Base-by-base conservation (phyloP, 2,329 filamentous ascomycete species). In the Fusarium verticillioides region DNA sequence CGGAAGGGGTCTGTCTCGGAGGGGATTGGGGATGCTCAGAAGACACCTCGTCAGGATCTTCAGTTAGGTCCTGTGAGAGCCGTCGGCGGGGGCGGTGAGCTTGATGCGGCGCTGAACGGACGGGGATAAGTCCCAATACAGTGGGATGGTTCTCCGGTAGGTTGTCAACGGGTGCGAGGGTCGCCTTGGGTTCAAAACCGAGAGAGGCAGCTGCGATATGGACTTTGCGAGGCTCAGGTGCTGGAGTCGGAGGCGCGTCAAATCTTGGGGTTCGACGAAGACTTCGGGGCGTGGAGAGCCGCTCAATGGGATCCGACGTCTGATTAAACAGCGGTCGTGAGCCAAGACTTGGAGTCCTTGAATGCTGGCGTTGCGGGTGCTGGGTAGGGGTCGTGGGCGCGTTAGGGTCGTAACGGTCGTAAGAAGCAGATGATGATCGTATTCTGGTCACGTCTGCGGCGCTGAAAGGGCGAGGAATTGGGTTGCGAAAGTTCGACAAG, bases 361-460 rank as follows among this genome's bases (percentile, higher is more conserved):
- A 44, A 63, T 84, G 83, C 83, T 85, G 84, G 80, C 83, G 84
- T 84, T 85, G 84, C 81, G 83, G 83, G 83, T 84, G 83, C 81
- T 83, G 83, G 80, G 80, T 78, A 75, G 78, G 73, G 69, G 82
- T 79, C 79, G 83, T 82, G 77, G 82, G 81, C 78, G 86, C 86
- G 86, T 88, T 80, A 82, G 77, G 82, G 79, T 88, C 86, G 88
- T 88, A 82, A 86, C 84, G 84, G 86, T 88, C 87, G 84, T 87
- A 79, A 87, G 80, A 80, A 75, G 79, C 77, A 52, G 79, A 78
- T 56, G 80, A 77, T 72, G 82, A 77, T 63, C 78, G 82, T 81
- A 79, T 81, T 79, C 80, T 82, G 77, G 84, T 84, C 85, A 85
- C 84, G 80, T 83, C 84, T 82, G 84, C 84, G 82, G 82, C 80